Conservation (phyloP, 139 green algal genomes). For the Marvania coccoides region DNA sequence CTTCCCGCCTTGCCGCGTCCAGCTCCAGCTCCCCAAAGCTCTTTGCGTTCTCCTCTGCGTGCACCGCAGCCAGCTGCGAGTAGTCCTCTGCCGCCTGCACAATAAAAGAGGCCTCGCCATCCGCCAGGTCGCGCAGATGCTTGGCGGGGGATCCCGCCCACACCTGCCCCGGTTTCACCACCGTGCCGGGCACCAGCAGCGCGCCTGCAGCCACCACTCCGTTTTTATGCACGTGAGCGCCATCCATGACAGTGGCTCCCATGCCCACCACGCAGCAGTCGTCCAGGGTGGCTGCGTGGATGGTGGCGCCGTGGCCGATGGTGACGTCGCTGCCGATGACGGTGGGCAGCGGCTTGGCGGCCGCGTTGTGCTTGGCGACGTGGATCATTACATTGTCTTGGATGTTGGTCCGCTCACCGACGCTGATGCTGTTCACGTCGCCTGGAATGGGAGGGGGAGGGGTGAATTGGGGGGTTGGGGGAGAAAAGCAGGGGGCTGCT, state of each 20-base stretch:
- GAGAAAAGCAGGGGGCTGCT: not conserved
- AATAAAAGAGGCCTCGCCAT: constrained; percentile 72
- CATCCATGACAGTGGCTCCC: constrained; percentile 84
- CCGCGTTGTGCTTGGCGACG: constrained; percentile 67
- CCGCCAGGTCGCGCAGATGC: constrained; percentile 69
- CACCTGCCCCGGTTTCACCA: constrained; percentile 73
- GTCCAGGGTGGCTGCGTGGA: constrained; percentile 59
- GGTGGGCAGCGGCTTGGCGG: constrained; percentile 42
- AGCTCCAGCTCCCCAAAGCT: constrained; percentile 46
- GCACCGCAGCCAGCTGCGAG: constrained; percentile 54
- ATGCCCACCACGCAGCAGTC: constrained; percentile 88
- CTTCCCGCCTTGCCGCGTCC: constrained; percentile 30
- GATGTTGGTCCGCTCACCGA: constrained; percentile 83
- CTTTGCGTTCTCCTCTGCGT: constrained; percentile 55
- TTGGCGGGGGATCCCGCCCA: constrained; percentile 88
- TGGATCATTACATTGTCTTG: constrained; percentile 87
- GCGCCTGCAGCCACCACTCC: constrained; percentile 76
- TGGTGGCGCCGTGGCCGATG: constrained; percentile 59
- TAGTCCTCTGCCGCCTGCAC: constrained; percentile 67
- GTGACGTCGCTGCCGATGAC: constrained; percentile 66
- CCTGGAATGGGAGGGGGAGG: constrained; percentile 30
- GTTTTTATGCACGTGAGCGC: constrained; percentile 60
- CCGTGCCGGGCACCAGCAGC: constrained; percentile 64
- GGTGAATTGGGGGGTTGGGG: not conserved
- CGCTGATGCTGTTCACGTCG: constrained; percentile 83